A percentile compares a stretch with the other conserved stretches of the same genome.
Conservation (phyloP, 2,329 filamentous ascomycete genomes). For the Metarhizium guizhouense region DNA sequence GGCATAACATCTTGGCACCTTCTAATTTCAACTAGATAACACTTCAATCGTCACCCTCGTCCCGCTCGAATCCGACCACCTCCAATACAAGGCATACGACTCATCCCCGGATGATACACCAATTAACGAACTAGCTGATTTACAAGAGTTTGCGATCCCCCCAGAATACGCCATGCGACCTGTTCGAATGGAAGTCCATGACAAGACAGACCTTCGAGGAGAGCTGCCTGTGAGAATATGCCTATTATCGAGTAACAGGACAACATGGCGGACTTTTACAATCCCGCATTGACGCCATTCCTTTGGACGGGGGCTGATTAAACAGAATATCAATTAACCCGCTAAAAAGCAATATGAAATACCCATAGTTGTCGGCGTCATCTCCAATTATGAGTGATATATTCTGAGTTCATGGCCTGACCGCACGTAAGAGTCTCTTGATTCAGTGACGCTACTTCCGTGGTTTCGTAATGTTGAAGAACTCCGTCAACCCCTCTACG, state of each 20-base stretch:
- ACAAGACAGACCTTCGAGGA: conserved; percentile 32
- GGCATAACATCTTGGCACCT: not conserved
- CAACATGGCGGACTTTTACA: conserved; percentile 38
- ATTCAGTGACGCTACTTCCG: conserved; percentile 24
- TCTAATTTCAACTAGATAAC: conserved; percentile 13
- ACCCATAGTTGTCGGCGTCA: not conserved
- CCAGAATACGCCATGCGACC: conserved; percentile 23
- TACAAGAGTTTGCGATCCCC: conserved; percentile 18
- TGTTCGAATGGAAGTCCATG: conserved; percentile 42
- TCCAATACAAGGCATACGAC: conserved; percentile 29
- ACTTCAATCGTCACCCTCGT: conserved; percentile 21
- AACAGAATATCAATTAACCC: not conserved
- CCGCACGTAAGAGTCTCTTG: not conserved
- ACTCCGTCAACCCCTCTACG: conserved; percentile 68
- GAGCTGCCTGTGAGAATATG: conserved; percentile 41
- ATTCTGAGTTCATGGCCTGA: not conserved
- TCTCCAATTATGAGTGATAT: not conserved
- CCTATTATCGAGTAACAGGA: conserved; percentile 38
- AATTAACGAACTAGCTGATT: conserved; percentile 9
- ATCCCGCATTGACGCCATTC: conserved; percentile 17
- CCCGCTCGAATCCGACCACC: conserved; percentile 25
- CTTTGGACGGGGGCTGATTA: not conserved
- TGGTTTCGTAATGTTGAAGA: conserved; percentile 64
- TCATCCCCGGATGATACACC: conserved; percentile 7
- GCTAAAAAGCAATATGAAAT: not conserved